A percentile compares a stretch with the other conserved stretches of the same genome.
Conservation (phyloP, 2,329 filamentous ascomycete genomes). For the Fusarium falciforme region DNA sequence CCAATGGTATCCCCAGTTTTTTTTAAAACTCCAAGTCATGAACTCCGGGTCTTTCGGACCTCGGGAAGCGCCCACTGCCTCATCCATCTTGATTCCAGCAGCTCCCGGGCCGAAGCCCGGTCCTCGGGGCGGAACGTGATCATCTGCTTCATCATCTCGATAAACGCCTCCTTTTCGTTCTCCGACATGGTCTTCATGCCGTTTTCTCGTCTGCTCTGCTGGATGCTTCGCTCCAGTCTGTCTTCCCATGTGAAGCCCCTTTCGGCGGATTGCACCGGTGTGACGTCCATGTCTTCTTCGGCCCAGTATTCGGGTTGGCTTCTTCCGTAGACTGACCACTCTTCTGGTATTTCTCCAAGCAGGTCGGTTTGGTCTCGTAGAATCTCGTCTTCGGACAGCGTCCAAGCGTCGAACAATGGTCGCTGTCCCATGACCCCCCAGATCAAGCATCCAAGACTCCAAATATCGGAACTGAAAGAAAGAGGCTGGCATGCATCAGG, state of each 20-base stretch:
- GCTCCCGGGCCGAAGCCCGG: conserved; percentile 19
- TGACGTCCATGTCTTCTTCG: conserved; percentile 14
- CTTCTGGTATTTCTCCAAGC: conserved; percentile 34
- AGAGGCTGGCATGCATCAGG: conserved; percentile 30
- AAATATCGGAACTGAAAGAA: conserved; percentile 35
- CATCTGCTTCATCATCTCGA: conserved; percentile 37
- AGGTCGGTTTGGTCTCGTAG: conserved; percentile 34
- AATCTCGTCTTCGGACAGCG: conserved; percentile 30
- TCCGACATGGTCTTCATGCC: conserved; percentile 25
- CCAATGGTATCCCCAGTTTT: conserved; percentile 8
- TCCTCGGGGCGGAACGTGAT: conserved; percentile 33
- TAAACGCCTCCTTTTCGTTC: conserved; percentile 32
- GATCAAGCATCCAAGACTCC: conserved; percentile 38
- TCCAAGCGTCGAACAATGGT: conserved; percentile 39
- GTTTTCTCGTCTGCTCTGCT: conserved; percentile 31
- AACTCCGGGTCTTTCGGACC: conserved; percentile 15
- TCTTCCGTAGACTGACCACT: conserved; percentile 29
- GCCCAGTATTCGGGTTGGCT: conserved; percentile 28
- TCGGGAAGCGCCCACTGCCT: conserved; percentile 37
- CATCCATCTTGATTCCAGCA: conserved; percentile 33
- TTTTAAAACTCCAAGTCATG: conserved; percentile 13
- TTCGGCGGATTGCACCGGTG: neutral
- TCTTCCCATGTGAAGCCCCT: conserved; percentile 21
- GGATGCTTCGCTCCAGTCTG: conserved; percentile 31
- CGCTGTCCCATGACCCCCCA: conserved; percentile 35